These are phyloP conservation scores for Silene uniflora DNA, from an alignment of 148 eudicot genomes.

Conservation along the genomic window DNA sequence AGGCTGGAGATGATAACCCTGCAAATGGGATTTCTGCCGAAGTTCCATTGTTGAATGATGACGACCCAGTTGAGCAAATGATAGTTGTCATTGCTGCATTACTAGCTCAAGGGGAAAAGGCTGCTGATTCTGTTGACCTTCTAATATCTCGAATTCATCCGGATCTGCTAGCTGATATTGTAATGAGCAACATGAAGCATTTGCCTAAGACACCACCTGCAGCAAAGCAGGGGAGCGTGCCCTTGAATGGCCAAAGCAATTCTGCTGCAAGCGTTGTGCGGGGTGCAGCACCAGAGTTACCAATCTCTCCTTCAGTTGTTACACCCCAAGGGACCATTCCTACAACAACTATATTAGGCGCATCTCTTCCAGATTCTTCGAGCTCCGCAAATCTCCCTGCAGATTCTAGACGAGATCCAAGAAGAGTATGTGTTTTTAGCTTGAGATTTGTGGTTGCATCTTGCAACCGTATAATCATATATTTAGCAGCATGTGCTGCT, in stretches of 20 bases:
- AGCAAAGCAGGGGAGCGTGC: constrained; percentile 25
- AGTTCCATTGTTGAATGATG: constrained; percentile 39
- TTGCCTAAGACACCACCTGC: constrained; percentile 67
- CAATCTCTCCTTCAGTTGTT: constrained; percentile 33
- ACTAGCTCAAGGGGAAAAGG: constrained; percentile 92
- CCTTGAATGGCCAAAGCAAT: constrained; percentile 34
- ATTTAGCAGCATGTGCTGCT: background rate
- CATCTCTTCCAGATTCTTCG: constrained; percentile 46
- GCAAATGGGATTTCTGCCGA: constrained; percentile 52
- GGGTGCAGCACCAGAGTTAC: constrained; percentile 33
- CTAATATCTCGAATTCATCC: constrained; percentile 76
- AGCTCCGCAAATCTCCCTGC: constrained; percentile 41
- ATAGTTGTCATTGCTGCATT: constrained; percentile 90
- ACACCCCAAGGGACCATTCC: constrained; percentile 36
- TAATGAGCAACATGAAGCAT: constrained; percentile 86
- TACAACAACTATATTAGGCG: constrained; percentile 31
- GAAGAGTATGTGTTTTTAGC: constrained; percentile 58
- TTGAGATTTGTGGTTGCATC: constrained; percentile 15
- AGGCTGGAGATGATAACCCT: constrained; percentile 38
- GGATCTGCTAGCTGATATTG: constrained; percentile 93
- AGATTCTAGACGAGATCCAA: constrained; percentile 86
- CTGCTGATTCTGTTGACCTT: constrained; percentile 76
- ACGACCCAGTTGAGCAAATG: constrained; percentile 85
- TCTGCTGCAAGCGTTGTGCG: constrained; percentile 32
- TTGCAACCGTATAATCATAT: background rate